Evolutionary conservation across 176 grass and related monocot genomes (phyloP), one percentile per base, ranked within the genome.

Genomic region (Triticum urartu): DNA sequence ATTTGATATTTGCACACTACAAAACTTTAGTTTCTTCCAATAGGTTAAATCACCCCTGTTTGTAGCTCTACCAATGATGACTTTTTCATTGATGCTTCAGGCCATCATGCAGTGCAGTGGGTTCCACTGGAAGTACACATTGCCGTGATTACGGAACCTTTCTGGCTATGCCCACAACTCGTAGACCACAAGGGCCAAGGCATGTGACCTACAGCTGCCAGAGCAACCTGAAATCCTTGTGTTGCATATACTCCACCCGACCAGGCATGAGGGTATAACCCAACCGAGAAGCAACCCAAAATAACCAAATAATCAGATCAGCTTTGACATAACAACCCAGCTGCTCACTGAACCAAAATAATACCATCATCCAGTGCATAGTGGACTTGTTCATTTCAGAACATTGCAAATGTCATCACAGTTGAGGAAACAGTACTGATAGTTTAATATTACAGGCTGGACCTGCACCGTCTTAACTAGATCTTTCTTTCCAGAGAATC

Each of bases 371-470:
- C 77, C 32, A 60, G 47, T 20, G 26, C 25, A 89, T 47, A 68
- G 14, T 40, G 17, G 67, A 45, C 69, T 45, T 45, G 58, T 42
- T 75, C 82, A 85, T 68, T 17, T 59, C 45, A 21, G 43, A 85
- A 80, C 43, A 60, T 63, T 35, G n/a, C 22, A 60, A 78, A 39
- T 78, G 72, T 52, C 61, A 86, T 68, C 78, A 63, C 28, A 72
- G 83, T 89, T 77, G 21, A 81, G 11, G 83, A 77, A 79, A 64
- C 3, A 50, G 17, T 71, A 90, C 1, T 5, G 28, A 24, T 50
- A 24, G 58, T 67, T 83, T 76, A 87, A 63, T 7, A 91, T 81
- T 88, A 84, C 81, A 88, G 30, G 48, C 61, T 75, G 28, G 68
- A 75, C 67, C 40, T 38, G 34, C 75, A 79, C 80, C 67, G 58